Evolutionary conservation across 371 early-diverging fungal species (phyloP), one percentile per base, ranked within the genome.

Genomic region (Gilbertella persicaria): DNA sequence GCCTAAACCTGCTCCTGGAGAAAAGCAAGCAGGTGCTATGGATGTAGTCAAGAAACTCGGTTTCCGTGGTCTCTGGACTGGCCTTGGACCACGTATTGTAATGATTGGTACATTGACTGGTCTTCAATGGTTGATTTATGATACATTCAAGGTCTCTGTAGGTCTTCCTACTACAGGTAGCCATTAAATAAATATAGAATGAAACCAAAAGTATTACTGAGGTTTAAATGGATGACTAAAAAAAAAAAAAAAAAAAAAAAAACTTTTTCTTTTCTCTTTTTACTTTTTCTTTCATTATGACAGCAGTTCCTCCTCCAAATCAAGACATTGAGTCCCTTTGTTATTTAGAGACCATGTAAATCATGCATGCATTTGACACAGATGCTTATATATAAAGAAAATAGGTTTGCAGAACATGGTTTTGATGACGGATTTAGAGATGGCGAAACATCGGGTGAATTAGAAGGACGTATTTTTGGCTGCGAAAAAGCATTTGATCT

Each of bases 71-170:
- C 75, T 84, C 8, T 88, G 84, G 79, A 58, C 76, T 33, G 89
- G 89, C 24, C 64, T 86, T 25, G 85, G 82, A 29, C 78, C 86
- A 49, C 85, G 89, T 85, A 80, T 86, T 62, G 75, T 87, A 57
- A 87, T 89, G 88, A 84, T 89, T 60, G 88, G 85, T 66, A 79
- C 86, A 30, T 69, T 89, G 44, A 87, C 88, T 48, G 84, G 82
- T 46, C 75, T 82, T 60, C 89, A 89, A 72, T 89, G 71, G 66
- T 37, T 56, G 0, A 13, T 53, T 8, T 67, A 60, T 45, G 68
- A 67, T 46, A 52, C 60, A 4, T 59, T 63, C n/a, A 67, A 67
- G 45, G 58, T 62, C 0, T 30, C 49, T 17, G 59, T 69, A 12
- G 70, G 70, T 12, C 46, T 69, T 40, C 70, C 70, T 29, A 69